Evolutionary conservation across 2,329 filamentous ascomycete species (phyloP), one percentile per base, ranked within the genome.

Genomic region (Claviceps maximensis): DNA sequence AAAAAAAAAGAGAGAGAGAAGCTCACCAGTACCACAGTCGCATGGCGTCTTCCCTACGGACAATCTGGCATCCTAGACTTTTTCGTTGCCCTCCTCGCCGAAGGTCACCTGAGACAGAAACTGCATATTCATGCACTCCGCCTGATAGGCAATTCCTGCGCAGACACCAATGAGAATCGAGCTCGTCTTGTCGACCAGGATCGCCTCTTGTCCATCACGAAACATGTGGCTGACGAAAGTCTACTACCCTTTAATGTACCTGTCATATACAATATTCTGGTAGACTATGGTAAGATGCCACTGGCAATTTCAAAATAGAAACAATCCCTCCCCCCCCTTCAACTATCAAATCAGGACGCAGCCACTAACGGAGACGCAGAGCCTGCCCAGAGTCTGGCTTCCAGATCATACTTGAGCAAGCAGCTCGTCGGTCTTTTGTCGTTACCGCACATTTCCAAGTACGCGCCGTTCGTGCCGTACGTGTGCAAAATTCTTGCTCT

Each of bases 81-180:
- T 64, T 79, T 80, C 58, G 68, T 82, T 17, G 63, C 67, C 12
- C 59, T 78, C 13, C 61, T 81, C 9, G 65, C 66, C 5, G 61
- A 63, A 0, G 63, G 70, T 4, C 65, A 62, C 1, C 57, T 75
- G 38, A 64, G 65, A 10, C 67, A 70, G 33, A 60, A 68, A 1
- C 66, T 82, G n/a, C 71, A 72, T 46, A 68, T 78, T 8, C 80
- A 83, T 53, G 65, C 74, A 8, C 67, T 84, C 17, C 76, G 81
- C 25, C 63, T 83, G 21, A 70, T 80, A 17, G 81, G 80, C 15
- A 84, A 84, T 61, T 77, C 77, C 10, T 83, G 78, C 56, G 81
- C 80, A 21, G 80, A 84, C 57, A 78, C 76, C 57, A 79, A 84
- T 60, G 74, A 78, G 55, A 84, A 84, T 58, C 72, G 81, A 54